Base-by-base conservation (phyloP, 441 rosid genomes). In the Gossypium aridum region DNA sequence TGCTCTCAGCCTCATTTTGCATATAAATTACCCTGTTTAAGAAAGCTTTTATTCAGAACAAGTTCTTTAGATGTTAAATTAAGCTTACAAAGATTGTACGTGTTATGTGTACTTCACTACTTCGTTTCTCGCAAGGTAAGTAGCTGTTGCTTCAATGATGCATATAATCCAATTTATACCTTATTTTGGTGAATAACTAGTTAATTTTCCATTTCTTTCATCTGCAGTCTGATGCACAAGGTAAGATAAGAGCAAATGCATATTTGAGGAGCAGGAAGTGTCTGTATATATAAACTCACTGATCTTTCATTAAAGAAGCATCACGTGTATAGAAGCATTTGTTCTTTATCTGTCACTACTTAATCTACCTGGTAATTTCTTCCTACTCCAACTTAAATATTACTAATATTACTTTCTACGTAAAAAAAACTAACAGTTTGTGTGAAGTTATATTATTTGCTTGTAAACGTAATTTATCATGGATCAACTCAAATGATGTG, bases 401-500 rank as follows among this genome's bases (percentile, higher is more conserved):
- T 7, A 7, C 43, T 34, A 9, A 34, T 34, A 34, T 34, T 34
- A 34, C 43, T 7, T 34, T 34, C 43, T 34, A n/a, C 10, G 12
- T 7, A 7, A 37, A 71, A 16, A 67, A 28, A 71, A 14, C 8
- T 25, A 70, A 0, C 14, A 28, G 26, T 43, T 23, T 53, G 9
- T 14, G 31, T 70, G 23, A 39, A n/a, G 45, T 65, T 43, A 57
- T 77, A 20, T 64, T 25, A 66, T 49, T 70, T 39, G 47, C 56
- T 59, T 49, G 17, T 54, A 25, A 61, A 16, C 54, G 45, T 65
- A 26, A 37, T 26, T 45, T 31, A 54, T 12, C 3, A 37, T 61
- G 61, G 60, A 73, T 37, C 7, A 7, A 37, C 45, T 37, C 45
- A 37, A 37, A 37, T 37, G 45, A 37, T 37, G 45, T 7, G 45